These are phyloP conservation scores for Suillus weaverae DNA, from an alignment of 768 basidiomycete species.

Conservation along the genomic window DNA sequence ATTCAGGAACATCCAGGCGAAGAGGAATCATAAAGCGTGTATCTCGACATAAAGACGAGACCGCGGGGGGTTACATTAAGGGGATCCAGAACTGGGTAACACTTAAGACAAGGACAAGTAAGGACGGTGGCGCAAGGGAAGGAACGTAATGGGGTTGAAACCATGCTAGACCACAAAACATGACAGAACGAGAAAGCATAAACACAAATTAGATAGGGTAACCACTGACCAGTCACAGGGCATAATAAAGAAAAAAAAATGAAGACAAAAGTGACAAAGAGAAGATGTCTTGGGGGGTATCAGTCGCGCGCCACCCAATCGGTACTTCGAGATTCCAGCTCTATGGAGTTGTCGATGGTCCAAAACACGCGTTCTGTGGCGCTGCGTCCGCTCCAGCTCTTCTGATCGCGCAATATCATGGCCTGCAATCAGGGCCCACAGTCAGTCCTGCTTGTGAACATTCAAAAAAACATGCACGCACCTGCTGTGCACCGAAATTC, in stretches of 20 bases:
- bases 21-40: constrained; percentile 8
- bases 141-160: constrained; percentile 5
- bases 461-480: constrained; percentile 31
- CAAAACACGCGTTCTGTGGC: constrained; percentile 92
- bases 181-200: constrained; percentile 14
- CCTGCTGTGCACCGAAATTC: constrained; percentile 97
- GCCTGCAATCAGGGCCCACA: constrained; percentile 51
- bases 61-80: constrained; percentile 21
- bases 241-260: constrained; percentile 1
- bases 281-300: constrained; percentile 6
- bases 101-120: constrained; percentile 17
- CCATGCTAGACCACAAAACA: constrained; percentile 11
- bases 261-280: background rate
- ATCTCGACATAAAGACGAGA: constrained; percentile 9
- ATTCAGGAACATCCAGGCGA: constrained; percentile 7
- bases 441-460: background rate
- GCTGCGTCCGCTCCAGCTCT: constrained; percentile 90
- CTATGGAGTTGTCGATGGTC: constrained; percentile 88
- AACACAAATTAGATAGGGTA: constrained; percentile 11
- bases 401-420: constrained; percentile 94
- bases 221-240: background rate
- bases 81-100: constrained; percentile 9
- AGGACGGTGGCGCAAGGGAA: constrained; percentile 6
- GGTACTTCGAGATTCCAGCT: constrained; percentile 79
- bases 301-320: constrained; percentile 84